Evolutionary conservation across 805 yeast species (phyloP).

Genomic region (Wickerhamiella dianesei): DNA sequence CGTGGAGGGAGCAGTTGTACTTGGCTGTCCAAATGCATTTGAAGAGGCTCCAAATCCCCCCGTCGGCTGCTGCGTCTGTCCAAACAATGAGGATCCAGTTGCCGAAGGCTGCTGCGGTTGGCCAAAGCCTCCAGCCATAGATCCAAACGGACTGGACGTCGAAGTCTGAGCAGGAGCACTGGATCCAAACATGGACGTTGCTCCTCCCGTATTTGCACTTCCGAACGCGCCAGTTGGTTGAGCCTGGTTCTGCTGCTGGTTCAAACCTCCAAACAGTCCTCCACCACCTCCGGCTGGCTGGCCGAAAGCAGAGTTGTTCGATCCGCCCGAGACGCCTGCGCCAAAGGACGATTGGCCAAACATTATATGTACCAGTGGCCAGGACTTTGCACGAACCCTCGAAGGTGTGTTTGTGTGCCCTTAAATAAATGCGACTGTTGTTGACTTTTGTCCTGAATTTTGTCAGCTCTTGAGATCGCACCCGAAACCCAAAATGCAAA

Average conservation of each 20-base stretch:
- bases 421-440: too few relatives aligned
- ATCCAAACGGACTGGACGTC: not conserved
- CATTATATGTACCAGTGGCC: too few relatives aligned
- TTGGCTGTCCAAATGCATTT: not conserved
- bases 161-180: constrained; percentile 3
- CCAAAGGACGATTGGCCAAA: constrained; percentile 2
- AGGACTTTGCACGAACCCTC: too few relatives aligned
- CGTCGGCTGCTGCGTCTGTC: constrained; percentile 1
- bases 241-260: constrained; percentile 1
- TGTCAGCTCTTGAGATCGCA: too few relatives aligned
- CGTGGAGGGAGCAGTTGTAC: not conserved
- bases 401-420: too few relatives aligned
- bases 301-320: constrained; percentile 6
- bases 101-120: not conserved
- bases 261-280: constrained; percentile 9
- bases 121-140: not conserved
- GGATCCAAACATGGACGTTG: not conserved
- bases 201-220: not conserved
- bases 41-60: constrained; percentile 1
- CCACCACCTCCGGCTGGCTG: constrained; percentile 8
- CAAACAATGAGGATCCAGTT: constrained; percentile 2
- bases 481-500: not conserved
- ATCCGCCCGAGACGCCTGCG: not conserved
- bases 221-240: constrained; percentile 1
- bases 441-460: not conserved